Evolutionary conservation across 1,284 basidiomycete genomes (phyloP), one percentile per base, ranked within the genome.

Genomic region (Ceratobasidium sp.): DNA sequence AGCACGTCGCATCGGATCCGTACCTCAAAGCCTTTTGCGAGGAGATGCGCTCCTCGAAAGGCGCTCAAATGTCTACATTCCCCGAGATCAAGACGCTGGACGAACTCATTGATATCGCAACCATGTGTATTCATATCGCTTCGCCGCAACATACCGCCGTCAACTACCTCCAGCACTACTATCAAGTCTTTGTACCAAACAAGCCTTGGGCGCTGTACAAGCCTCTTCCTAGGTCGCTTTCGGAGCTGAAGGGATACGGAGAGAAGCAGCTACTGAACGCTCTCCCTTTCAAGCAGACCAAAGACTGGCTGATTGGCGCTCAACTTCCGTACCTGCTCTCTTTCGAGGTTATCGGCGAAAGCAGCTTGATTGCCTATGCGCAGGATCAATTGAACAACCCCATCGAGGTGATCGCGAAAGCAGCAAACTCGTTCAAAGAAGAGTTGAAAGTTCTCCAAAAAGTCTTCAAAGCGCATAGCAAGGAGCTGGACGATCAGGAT

Each of bases 91-190:
- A 52, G 61, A 73, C 72, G 18, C 28, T 73, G 3, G 64, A 73
- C 6, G 28, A 58, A 41, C 64, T 73, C 14, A 36, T 70, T n/a
- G 72, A 59, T 14, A 46, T 28, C 57, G 72, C 58, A 2, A 70
- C 65, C 41, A 73, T 69, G 64, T 69, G 65, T 39, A 70, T 70
- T 41, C 65, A 52, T 39, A 53, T 59, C 43, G 64, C 72, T 36
- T 73, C 72, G 23, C 55, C 65, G 21, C 65, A 71, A 50, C 71
- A 72, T 41, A 72, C 71, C 3, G 71, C 71, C 28, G 71, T 72
- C 26, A 72, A 72, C 41, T 72, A 64, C 43, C 46, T 60, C 18
- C 59, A 72, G 32, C 39, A 64, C 3, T 72, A 72, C 45, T 72
- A 72, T 45, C 58, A 64, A 52, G 41, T 52, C 71, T 57, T 72